phyloP scores from a whole-genome alignment of 306 rosid species.

The Acacia confusa region DNA sequence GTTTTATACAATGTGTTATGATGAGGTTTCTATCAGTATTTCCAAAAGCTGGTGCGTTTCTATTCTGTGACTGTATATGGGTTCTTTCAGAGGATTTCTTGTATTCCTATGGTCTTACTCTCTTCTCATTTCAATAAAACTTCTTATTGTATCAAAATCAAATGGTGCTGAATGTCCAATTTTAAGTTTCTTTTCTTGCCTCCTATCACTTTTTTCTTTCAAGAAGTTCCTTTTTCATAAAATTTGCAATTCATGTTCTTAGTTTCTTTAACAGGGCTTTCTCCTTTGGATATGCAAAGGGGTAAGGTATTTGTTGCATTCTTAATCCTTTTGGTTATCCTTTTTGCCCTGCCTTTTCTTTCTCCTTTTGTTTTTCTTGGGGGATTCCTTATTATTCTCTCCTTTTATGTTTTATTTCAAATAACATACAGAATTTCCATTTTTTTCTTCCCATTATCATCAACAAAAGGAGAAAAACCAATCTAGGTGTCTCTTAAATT shows the following conservation, averaged over 20 bases:
- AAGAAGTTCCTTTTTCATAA: too few relatives aligned
- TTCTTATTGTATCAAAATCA: neutral
- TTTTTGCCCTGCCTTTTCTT: neutral
- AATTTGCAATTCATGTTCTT: too few relatives aligned
- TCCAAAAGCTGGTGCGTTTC: slow-evolving; percentile 61
- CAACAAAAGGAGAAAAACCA: too few relatives aligned
- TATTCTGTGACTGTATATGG: neutral
- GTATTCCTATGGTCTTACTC: neutral
- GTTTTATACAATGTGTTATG: slow-evolving; percentile 67
- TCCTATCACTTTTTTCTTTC: too few relatives aligned
- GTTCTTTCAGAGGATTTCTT: neutral
- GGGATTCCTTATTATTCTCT: too few relatives aligned
- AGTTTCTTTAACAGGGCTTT: neutral
- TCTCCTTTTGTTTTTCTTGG: neutral
- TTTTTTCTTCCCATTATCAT: too few relatives aligned
- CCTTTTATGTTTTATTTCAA: too few relatives aligned
- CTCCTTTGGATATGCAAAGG: neutral
- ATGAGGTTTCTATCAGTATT: slow-evolving; percentile 70
- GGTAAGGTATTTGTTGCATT: neutral
- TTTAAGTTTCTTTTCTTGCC: too few relatives aligned
- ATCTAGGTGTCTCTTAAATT: too few relatives aligned
- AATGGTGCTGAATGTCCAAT: neutral
- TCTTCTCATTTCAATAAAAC: neutral
- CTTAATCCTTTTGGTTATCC: neutral
- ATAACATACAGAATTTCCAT: too few relatives aligned